Base-by-base conservation (phyloP, 208 protist genomes). In the Phytomonas serpens region DNA sequence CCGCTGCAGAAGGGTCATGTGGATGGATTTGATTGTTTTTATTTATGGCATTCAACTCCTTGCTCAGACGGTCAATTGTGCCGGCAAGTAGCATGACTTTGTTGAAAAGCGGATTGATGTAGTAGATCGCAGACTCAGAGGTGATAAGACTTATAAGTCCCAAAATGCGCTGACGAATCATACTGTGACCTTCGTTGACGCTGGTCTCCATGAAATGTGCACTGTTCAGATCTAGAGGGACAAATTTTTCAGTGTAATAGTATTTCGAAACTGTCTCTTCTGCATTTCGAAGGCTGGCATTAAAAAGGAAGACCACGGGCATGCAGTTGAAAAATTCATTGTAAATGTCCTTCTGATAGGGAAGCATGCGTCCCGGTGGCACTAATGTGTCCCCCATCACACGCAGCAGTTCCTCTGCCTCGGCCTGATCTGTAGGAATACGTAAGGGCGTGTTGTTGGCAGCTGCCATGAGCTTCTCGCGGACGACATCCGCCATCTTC, bases 351-450 rank as follows among this genome's bases (percentile, higher is more conserved):
- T 84, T 82, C 71, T 99, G 97, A 40, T 85, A 69, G 2, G 81
- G 72, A n/a, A 87, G 76, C 47, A 98, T 81, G 66, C 84, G 90
- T 38, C 93, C 91, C 19, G 81, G 77, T 38, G 98, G 97, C 47
- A 96, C 83, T 31, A 99, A 81, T 30, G 82, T 61, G 40, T 98
- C 93, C 23, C 97, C 97, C 51, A 99, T 87, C 16, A 89, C 76
- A 29, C 72, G 64, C 3, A 94, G 70, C 47, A 93, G 78, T 23
- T 85, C 75, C 16, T 67, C 75, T 33, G 80, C 78, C 47, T 92
- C 72, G 4, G 81, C 61, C 64, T 91, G 82, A 57, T 93, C 87
- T 32, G 75, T 70, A 47, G 87, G 81, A 65, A 89, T 77, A 23
- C 75, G 84, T 78, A 78, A 76, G 51, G 31, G 9, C 67, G 38